phyloP scores from a whole-genome alignment of 108 stramenopile genomes.

The Cafeteria roenbergensis region DNA sequence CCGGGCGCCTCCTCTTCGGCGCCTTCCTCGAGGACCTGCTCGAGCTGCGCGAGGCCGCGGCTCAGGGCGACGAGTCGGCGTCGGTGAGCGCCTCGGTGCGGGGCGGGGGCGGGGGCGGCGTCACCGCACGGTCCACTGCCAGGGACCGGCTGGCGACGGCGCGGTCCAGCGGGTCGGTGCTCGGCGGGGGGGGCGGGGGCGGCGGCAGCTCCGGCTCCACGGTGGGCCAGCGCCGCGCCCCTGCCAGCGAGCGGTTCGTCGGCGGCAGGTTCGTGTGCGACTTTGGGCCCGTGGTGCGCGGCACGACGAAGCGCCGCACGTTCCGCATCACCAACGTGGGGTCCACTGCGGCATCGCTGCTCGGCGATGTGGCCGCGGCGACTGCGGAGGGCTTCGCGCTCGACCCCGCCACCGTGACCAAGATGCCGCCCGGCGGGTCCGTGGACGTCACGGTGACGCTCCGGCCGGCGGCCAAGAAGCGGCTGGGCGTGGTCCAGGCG shows the following conservation, averaged over 20 bases:
- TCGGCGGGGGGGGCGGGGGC: no score
- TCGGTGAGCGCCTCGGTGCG: no score
- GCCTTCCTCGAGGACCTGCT: not conserved
- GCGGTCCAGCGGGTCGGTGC: no score
- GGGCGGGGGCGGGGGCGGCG: no score
- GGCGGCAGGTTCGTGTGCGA: conserved; percentile 36
- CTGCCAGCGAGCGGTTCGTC: conserved; percentile 12
- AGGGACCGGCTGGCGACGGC: not conserved
- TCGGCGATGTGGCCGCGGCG: conserved; percentile 39
- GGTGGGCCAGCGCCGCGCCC: not conserved
- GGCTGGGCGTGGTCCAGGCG: conserved; percentile 26
- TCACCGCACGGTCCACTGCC: not conserved
- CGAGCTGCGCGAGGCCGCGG: not conserved
- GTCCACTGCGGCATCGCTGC: conserved; percentile 17
- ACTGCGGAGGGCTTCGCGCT: conserved; percentile 38
- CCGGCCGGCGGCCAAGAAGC: conserved; percentile 26
- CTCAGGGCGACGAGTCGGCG: not conserved
- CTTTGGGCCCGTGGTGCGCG: conserved; percentile 38
- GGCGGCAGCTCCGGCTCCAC: not conserved
- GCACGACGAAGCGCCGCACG: conserved; percentile 29
- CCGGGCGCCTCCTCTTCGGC: no score
- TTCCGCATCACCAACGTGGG: conserved; percentile 37
- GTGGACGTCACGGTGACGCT: conserved; percentile 38
- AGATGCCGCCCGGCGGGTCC: conserved; percentile 31
- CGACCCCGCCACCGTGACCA: conserved; percentile 47